A percentile compares a stretch with the other conserved stretches of the same genome.
These are phyloP conservation scores for Exophiala mesophila DNA, from an alignment of 2,329 filamentous ascomycete genomes.

Conservation along the genomic window DNA sequence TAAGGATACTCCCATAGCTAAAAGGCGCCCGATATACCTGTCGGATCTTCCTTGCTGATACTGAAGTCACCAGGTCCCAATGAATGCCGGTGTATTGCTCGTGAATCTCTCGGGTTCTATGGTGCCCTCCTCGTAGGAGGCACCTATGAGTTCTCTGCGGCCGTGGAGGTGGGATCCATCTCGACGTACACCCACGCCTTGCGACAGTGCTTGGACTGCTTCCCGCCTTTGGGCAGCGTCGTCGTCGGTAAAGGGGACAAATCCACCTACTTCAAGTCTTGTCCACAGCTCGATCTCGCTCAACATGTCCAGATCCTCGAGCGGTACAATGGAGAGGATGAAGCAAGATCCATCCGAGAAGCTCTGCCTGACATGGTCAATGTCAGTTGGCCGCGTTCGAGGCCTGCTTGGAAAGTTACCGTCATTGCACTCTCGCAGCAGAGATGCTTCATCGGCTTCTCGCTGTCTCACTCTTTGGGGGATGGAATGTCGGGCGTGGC, in stretches of 20 bases:
- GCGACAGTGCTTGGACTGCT: constrained; percentile 35
- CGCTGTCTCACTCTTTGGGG: constrained; percentile 41
- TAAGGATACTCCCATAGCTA: too few species aligned
- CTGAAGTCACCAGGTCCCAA: constrained; percentile 40
- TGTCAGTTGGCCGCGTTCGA: not conserved
- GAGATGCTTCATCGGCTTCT: constrained; percentile 36
- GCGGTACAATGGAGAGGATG: not conserved
- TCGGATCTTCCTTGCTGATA: too few species aligned
- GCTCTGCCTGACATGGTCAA: constrained; percentile 19
- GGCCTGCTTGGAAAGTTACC: constrained; percentile 43
- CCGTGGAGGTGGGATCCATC: constrained; percentile 14
- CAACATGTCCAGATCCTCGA: constrained; percentile 37
- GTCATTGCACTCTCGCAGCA: constrained; percentile 30
- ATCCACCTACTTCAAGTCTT: constrained; percentile 3
- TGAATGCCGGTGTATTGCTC: constrained; percentile 39
- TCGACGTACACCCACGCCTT: constrained; percentile 31
- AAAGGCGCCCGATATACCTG: too few species aligned
- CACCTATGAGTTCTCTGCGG: constrained; percentile 29
- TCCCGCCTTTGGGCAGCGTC: constrained; percentile 37
- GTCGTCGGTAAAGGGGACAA: constrained; percentile 12
- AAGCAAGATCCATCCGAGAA: constrained; percentile 9
- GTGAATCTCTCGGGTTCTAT: constrained; percentile 40
- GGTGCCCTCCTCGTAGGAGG: constrained; percentile 37
- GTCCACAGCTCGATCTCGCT: constrained; percentile 32
- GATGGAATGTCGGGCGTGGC: constrained; percentile 41